Base-by-base conservation (phyloP, 805 yeast species). In the Lachancea fermentati region DNA sequence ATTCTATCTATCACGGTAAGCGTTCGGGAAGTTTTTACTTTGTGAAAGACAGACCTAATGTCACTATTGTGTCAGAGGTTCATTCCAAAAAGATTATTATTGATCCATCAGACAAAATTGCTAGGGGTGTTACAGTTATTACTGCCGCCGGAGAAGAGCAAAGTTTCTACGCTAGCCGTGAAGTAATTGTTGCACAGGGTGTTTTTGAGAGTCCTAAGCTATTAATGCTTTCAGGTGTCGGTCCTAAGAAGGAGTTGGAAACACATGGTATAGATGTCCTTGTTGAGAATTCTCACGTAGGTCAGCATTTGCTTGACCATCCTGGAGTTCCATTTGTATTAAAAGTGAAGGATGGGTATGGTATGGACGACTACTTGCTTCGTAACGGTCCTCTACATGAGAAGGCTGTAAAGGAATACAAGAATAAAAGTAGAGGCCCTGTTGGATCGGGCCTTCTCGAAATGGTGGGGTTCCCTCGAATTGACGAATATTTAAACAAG, bases 241-340 rank as follows among this genome's bases (percentile, higher is more conserved):
- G 63, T 17, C 64, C 64, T 13, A 47, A 41, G 42, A 41, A 46
- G 39, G 58, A 59, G 44, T 49, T 59, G 24, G 51, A 50, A 33
- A 47, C 36, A 19, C 54, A 52, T 28, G 60, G 60, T 14, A 54
- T 59, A 40, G 48, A 51, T 16, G 51, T 49, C 15, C 41, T 48
- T n/a, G 48, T 51, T 17, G 60, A 59, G 37, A 49, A 54, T 28
- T 56, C 52, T 24, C 59, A 57, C 30, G 64, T 59, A 28, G 64
- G 64, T n/a, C 55, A 59, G 42, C 51, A 59, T 44, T 53, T 59
- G 41, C 50, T 58, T 38, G 63, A 59, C 37, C 64, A 59, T 42
- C 63, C 63, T 17, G 58, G 53, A 26, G 57, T 53, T 6, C 57
- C 57, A 28, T 53, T 53, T 41, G 57, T 53, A 19, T 47, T 53